Conservation (phyloP, 768 basidiomycete genomes). For the Trametes gibbosa region DNA sequence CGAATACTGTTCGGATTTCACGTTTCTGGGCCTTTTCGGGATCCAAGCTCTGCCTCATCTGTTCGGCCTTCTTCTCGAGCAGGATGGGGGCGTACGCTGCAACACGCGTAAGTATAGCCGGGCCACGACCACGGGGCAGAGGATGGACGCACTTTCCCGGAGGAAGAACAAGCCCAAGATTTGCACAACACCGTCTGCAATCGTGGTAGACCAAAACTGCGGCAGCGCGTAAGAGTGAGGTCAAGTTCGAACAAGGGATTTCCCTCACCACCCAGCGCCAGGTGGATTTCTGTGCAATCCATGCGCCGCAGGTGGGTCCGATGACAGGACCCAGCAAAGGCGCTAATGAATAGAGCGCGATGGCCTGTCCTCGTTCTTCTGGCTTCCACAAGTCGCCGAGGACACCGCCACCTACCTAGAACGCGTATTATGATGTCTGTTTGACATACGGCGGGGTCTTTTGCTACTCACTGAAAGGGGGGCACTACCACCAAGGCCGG, state of each 20-base stretch:
- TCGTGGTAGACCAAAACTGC: conserved; percentile 68
- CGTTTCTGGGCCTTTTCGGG: conserved; percentile 40
- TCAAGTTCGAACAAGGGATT: too few species aligned
- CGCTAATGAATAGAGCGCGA: conserved; percentile 61
- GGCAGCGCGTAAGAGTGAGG: not conserved
- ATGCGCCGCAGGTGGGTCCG: conserved; percentile 62
- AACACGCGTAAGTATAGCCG: not conserved
- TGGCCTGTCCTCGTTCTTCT: conserved; percentile 61
- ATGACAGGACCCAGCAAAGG: conserved; percentile 65
- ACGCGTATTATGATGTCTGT: too few species aligned
- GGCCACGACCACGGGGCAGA: not conserved
- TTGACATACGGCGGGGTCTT: too few species aligned
- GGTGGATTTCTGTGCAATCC: conserved; percentile 58
- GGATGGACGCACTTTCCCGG: conserved; percentile 51
- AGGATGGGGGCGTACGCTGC: conserved; percentile 30
- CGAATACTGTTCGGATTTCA: conserved; percentile 48
- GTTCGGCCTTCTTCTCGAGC: conserved; percentile 51
- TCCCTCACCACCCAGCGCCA: conserved; percentile 69
- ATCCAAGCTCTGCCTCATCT: conserved; percentile 44
- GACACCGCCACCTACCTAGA: conserved; percentile 64
- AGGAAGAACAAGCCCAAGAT: conserved; percentile 52
- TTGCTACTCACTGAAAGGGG: conserved; percentile 33
- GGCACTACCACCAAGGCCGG: conserved; percentile 38
- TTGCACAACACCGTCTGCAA: conserved; percentile 55
- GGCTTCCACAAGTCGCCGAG: conserved; percentile 59